Percentiles rank a stretch among this genome's conserved stretches.
These are phyloP conservation scores for Hanseniaspora taiwanica DNA, from an alignment of 805 yeast species.

Conservation along the genomic window DNA sequence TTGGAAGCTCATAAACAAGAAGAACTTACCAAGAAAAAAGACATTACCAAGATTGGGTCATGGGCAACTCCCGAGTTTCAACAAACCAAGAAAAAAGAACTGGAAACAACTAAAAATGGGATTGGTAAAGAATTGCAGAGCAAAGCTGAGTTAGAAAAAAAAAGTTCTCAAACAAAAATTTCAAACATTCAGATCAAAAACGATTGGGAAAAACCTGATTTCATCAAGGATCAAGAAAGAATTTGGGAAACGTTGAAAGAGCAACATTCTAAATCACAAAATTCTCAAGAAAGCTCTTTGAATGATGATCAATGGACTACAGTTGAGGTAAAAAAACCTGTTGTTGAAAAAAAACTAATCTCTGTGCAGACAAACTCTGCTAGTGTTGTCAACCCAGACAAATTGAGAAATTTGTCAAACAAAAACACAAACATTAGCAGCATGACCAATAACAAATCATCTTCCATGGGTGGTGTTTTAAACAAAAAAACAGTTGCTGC, in stretches of 20 bases:
- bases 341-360: conserved; percentile 12
- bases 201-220: conserved; percentile 13
- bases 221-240: conserved; percentile 21
- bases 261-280: conserved; percentile 44
- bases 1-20: not conserved
- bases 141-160: conserved; percentile 9
- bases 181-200: not conserved
- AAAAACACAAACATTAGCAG: not conserved
- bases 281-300: conserved; percentile 28
- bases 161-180: too few relatives aligned
- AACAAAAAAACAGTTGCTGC: conserved; percentile 11
- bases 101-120: not conserved
- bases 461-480: too few relatives aligned
- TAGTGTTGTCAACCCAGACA: conserved; percentile 20
- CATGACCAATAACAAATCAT: too few relatives aligned
- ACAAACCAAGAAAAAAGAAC: not conserved
- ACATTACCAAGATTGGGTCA: not conserved
- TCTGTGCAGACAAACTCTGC: conserved; percentile 11
- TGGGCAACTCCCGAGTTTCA: not conserved
- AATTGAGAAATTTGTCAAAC: conserved; percentile 21
- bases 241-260: conserved; percentile 46
- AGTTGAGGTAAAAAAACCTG: conserved; percentile 16
- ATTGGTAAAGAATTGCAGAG: not conserved
- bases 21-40: not conserved
- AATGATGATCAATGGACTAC: conserved; percentile 18